These are phyloP conservation scores for Hymenoscyphus albidus DNA, from an alignment of 2,329 filamentous ascomycete species.

Conservation along the genomic window DNA sequence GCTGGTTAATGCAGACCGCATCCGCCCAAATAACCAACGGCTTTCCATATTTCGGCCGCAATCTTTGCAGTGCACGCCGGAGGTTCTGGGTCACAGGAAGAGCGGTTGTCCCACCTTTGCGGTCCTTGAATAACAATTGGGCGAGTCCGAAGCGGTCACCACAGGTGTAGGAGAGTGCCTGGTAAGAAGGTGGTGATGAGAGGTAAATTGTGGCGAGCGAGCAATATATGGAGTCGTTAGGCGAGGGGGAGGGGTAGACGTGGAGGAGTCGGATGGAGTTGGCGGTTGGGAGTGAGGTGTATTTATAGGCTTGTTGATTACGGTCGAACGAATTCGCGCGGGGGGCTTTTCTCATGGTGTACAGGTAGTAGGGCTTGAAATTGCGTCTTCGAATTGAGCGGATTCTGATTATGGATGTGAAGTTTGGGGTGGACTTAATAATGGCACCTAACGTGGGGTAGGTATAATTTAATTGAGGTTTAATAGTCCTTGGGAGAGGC, in stretches of 20 bases:
- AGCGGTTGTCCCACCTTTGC: not conserved
- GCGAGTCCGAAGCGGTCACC: not conserved
- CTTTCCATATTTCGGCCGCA: slow-evolving; percentile 16
- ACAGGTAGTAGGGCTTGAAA: not conserved
- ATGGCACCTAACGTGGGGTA: not conserved
- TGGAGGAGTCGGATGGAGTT: slow-evolving; percentile 20
- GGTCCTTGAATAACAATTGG: not conserved
- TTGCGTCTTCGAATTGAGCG: not conserved
- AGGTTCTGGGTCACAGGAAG: slow-evolving; percentile 13
- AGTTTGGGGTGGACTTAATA: not conserved
- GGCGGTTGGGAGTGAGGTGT: slow-evolving; percentile 14
- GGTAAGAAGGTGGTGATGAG: slow-evolving; percentile 14
- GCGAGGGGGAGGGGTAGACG: slow-evolving; percentile 12
- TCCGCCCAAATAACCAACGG: slow-evolving; percentile 14
- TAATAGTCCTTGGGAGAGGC: not conserved
- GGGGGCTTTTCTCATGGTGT: not conserved
- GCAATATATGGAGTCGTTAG: slow-evolving; percentile 13
- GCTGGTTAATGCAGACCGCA: slow-evolving; percentile 29
- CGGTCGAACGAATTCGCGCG: not conserved
- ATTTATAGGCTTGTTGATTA: slow-evolving; percentile 11
- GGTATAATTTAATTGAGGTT: not conserved
- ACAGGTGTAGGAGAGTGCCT: slow-evolving; percentile 15
- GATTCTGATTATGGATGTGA: not conserved
- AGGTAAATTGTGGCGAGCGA: slow-evolving; percentile 23
- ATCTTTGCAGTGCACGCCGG: slow-evolving; percentile 13